These are phyloP conservation scores for Hepatocystis sp. DNA, from an alignment of 169 alveolate species.

Conservation along the genomic window DNA sequence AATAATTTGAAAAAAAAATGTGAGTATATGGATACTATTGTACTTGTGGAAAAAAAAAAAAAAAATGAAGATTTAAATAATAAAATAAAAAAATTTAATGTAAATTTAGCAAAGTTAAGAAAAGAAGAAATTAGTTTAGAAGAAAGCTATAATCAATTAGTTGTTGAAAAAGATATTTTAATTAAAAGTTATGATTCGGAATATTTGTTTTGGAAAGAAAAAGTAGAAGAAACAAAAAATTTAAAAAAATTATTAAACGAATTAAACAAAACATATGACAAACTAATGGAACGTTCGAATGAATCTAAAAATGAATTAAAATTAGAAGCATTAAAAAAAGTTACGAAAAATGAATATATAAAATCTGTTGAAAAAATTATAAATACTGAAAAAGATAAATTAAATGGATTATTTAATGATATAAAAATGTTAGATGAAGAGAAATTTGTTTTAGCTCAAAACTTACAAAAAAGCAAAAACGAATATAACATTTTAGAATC, in stretches of 20 bases:
- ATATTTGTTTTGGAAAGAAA: conserved; percentile 18
- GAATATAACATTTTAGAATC: conserved; percentile 37
- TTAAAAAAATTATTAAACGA: conserved; percentile 11
- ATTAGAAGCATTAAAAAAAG: conserved; percentile 24
- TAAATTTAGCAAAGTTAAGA: conserved; percentile 12
- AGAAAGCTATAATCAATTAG: background rate
- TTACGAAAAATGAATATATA: conserved; percentile 40
- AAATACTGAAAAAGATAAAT: conserved; percentile 14
- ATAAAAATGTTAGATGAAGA: conserved; percentile 57
- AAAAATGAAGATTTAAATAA: conserved; percentile 9
- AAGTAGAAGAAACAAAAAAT: conserved; percentile 34
- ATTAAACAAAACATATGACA: conserved; percentile 6
- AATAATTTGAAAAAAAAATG: conserved; percentile 26
- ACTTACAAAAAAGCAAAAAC: conserved; percentile 39
- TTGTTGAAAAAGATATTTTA: conserved; percentile 11
- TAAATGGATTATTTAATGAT: conserved; percentile 3
- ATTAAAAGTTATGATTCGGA: conserved; percentile 37
- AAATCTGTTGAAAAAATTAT: conserved; percentile 30
- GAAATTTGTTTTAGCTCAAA: conserved; percentile 31
- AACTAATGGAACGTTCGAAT: background rate
- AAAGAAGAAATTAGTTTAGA: conserved; percentile 7
- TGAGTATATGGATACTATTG: background rate
- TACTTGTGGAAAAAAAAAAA: conserved; percentile 16
- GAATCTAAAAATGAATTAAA: conserved; percentile 29
- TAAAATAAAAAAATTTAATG: conserved; percentile 17